phyloP scores from a whole-genome alignment of 2,329 filamentous ascomycete species.

The Ustilaginoidea virens region DNA sequence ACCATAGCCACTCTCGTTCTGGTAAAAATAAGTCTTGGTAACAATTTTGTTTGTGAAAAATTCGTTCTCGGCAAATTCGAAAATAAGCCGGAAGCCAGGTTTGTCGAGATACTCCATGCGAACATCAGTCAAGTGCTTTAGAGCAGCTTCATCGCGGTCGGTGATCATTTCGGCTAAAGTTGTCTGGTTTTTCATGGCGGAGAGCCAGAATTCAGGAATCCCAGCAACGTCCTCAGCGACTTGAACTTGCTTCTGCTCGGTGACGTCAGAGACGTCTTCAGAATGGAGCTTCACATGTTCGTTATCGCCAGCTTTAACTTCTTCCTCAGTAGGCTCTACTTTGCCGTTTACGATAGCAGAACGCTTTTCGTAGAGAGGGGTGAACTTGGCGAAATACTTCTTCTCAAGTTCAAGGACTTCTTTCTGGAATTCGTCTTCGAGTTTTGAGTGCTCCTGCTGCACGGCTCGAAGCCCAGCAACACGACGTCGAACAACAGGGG shows the following conservation, averaged over 20 bases:
- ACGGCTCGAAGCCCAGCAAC: conserved; percentile 94
- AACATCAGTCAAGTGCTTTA: conserved; percentile 81
- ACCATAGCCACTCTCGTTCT: conserved; percentile 95
- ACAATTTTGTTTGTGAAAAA: conserved; percentile 96
- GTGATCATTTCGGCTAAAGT: conserved; percentile 98
- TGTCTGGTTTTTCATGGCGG: conserved; percentile 98
- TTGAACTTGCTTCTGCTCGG: conserved; percentile 40
- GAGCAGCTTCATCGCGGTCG: conserved; percentile 84
- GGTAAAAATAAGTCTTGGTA: conserved; percentile 98
- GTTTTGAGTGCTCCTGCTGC: conserved; percentile 96
- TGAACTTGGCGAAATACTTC: conserved; percentile 99
- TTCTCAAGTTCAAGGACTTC: conserved; percentile 97
- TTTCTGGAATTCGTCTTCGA: conserved; percentile 96
- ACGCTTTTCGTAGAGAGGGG: conserved; percentile 90
- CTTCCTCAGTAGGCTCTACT: conserved; percentile 71
- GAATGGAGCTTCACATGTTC: conserved; percentile 60
- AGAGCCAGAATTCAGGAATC: conserved; percentile 98
- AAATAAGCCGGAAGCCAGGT: conserved; percentile 95
- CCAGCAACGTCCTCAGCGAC: conserved; percentile 47
- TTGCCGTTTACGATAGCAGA: conserved; percentile 81
- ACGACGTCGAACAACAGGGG: conserved; percentile 74
- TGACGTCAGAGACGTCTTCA: conserved; percentile 38
- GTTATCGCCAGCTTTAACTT: conserved; percentile 75
- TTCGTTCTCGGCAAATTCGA: conserved; percentile 89
- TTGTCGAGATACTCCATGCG: conserved; percentile 99